phyloP scores from a whole-genome alignment of 106 monocot genomes.

The Alisma plantagoaquatica region DNA sequence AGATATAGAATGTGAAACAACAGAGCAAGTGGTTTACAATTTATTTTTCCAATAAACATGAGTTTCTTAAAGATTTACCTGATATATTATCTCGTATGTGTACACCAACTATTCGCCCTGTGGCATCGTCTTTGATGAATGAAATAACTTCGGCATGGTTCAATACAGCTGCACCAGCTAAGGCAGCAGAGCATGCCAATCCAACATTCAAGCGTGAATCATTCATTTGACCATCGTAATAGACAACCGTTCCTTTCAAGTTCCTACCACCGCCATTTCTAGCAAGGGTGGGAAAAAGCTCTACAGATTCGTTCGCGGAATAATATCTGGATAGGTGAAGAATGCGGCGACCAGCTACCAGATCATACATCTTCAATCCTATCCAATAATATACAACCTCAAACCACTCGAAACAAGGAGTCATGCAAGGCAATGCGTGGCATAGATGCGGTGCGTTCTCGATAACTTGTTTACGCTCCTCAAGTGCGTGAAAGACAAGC shows the following conservation, averaged over 20 bases:
- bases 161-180: slow-evolving; percentile 74
- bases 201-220: slow-evolving; percentile 94
- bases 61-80: slow-evolving; percentile 32
- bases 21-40: slow-evolving; percentile 10
- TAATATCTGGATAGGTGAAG: slow-evolving; percentile 94
- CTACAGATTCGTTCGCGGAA: slow-evolving; percentile 75
- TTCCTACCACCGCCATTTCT: slow-evolving; percentile 53
- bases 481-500: slow-evolving; percentile 96
- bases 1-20: slow-evolving; percentile 20
- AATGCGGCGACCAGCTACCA: slow-evolving; percentile 84
- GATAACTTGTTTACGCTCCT: slow-evolving; percentile 92
- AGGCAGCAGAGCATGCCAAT: slow-evolving; percentile 85
- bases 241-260: slow-evolving; percentile 95
- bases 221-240: slow-evolving; percentile 99
- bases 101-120: slow-evolving; percentile 72
- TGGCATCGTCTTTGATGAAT: slow-evolving; percentile 64
- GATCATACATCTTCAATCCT: slow-evolving; percentile 87
- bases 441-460: slow-evolving; percentile 95
- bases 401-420: slow-evolving; percentile 98
- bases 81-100: slow-evolving; percentile 68
- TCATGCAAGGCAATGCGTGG: slow-evolving; percentile 94
- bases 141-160: slow-evolving; percentile 94
- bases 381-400: slow-evolving; percentile 83
- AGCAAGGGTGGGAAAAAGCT: slow-evolving; percentile 91
- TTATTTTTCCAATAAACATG: neutral